These are phyloP conservation scores for Aspergillus flavus DNA, from an alignment of 2,329 filamentous ascomycete genomes.

Conservation along the genomic window DNA sequence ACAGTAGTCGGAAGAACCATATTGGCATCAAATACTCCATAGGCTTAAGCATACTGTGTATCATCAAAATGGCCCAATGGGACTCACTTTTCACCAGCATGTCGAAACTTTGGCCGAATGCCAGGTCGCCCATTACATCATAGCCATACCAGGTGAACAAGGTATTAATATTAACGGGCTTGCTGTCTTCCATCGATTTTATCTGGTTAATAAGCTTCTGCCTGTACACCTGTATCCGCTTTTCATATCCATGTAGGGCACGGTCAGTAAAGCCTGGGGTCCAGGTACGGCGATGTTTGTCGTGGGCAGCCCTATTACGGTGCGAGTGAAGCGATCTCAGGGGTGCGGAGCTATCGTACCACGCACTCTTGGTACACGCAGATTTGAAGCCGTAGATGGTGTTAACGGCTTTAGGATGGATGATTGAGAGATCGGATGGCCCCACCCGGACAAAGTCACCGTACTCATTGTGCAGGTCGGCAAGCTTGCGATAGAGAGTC, in stretches of 20 bases:
- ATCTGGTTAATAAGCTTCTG: neutral
- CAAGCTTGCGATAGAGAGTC: neutral
- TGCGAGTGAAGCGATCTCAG: neutral
- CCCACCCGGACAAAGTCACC: constrained; percentile 3
- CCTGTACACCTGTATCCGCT: neutral
- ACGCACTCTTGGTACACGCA: neutral
- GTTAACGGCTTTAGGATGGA: neutral
- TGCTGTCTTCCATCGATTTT: neutral
- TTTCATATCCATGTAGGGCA: neutral
- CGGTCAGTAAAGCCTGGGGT: neutral
- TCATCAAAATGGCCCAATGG: neutral
- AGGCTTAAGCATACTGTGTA: neutral
- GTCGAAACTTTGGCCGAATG: neutral
- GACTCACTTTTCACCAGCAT: neutral
- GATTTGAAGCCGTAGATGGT: neutral
- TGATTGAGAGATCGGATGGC: neutral
- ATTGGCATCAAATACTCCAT: neutral
- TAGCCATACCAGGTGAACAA: neutral
- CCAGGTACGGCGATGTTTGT: neutral
- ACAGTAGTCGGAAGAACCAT: neutral
- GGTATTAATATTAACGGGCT: neutral
- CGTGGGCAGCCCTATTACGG: neutral
- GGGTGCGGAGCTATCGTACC: neutral
- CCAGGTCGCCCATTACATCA: constrained; percentile 2
- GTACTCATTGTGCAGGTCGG: neutral